Evolutionary conservation across 345 rosid species (phyloP).

Genomic region (Excoecaria agallocha): DNA sequence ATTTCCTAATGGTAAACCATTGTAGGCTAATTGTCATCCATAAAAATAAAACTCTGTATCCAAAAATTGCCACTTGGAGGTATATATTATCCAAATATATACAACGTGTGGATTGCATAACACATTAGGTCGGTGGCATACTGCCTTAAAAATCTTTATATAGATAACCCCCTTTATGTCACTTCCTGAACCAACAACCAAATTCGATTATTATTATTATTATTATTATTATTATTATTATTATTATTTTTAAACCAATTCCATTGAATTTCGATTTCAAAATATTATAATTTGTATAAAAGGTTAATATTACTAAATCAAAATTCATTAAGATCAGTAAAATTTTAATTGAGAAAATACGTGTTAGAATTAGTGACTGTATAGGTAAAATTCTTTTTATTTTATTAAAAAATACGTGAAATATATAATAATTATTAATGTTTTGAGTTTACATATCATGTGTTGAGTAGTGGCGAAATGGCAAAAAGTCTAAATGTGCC

Average conservation of each 20-base stretch:
- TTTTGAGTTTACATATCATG: too few species aligned
- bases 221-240: too few species aligned
- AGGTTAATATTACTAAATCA: too few species aligned
- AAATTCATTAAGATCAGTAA: too few species aligned
- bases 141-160: slow-evolving; percentile 3
- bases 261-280: background rate
- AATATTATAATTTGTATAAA: too few species aligned
- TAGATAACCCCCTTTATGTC: background rate
- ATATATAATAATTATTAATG: too few species aligned
- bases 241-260: too few species aligned
- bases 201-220: background rate
- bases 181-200: background rate
- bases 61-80: background rate
- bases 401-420: background rate
- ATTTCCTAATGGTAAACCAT: background rate
- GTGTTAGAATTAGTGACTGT: too few species aligned
- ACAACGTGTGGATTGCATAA: background rate
- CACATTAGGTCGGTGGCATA: background rate
- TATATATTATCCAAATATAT: background rate
- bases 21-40: slow-evolving; percentile 4
- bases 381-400: background rate
- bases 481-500: too few species aligned
- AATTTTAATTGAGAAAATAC: too few species aligned
- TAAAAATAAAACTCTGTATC: background rate
- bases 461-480: too few species aligned